A percentile compares a stretch with the other conserved stretches of the same genome.
Evolutionary conservation across 257 asterid genomes (phyloP).

Genomic region (Fraxinus cuspidata): DNA sequence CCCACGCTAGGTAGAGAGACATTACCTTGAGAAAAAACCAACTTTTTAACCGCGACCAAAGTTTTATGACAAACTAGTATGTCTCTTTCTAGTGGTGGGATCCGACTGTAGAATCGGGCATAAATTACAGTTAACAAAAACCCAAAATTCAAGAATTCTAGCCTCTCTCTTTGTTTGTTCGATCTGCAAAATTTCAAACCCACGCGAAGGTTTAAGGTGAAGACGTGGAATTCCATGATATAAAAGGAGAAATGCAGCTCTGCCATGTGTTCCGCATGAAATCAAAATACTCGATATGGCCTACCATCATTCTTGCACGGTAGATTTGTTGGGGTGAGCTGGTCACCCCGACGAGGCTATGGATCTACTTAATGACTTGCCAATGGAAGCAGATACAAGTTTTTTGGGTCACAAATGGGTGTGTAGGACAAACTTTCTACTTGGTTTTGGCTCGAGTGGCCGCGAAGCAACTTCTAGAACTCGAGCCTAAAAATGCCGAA

Average conservation of each 20-base stretch:
- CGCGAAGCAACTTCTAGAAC: constrained; percentile 55
- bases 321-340: constrained; percentile 79
- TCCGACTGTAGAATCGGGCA: too few relatives aligned
- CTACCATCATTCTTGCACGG: constrained; percentile 71
- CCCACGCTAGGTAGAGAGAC: not conserved
- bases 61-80: too few relatives aligned
- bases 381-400: constrained; percentile 55
- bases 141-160: too few relatives aligned
- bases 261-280: constrained; percentile 62
- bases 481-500: constrained; percentile 69
- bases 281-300: constrained; percentile 46
- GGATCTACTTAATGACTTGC: constrained; percentile 58
- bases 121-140: too few relatives aligned
- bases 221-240: constrained; percentile 62
- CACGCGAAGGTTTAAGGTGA: too few relatives aligned
- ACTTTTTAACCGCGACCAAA: too few relatives aligned
- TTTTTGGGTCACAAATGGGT: constrained; percentile 76
- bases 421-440: constrained; percentile 61
- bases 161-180: too few relatives aligned
- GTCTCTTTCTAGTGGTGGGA: too few relatives aligned
- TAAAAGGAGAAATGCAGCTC: constrained; percentile 65
- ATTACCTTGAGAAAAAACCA: too few relatives aligned
- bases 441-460: constrained; percentile 70
- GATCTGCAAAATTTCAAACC: too few relatives aligned
- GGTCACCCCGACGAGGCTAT: constrained; percentile 60